Evolutionary conservation across 495 filamentous ascomycete species (phyloP), one percentile per base, ranked within the genome.

Genomic region (Penicillium bialowiezense): DNA sequence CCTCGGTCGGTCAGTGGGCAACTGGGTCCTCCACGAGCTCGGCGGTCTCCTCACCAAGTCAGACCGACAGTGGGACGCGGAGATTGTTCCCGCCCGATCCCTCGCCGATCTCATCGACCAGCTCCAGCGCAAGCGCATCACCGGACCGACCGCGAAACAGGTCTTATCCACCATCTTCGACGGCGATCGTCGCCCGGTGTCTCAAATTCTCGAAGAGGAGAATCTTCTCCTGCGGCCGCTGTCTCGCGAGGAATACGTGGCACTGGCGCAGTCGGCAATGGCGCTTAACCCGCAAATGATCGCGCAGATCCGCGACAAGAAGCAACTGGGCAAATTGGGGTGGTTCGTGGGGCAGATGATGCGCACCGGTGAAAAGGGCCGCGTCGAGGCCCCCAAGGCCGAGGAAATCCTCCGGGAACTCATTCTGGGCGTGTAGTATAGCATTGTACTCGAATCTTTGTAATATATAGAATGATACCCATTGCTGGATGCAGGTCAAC

Each of bases 271-370:
- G 39, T 52, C 62, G 1, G 63, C 70, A 10, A 69, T 80, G 20
- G 51, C 58, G 5, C 56, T 79, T 42, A 86, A 83, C 52, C 64
- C 66, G 8, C 60, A 83, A 44, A 79, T 90, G 53, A 73, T 93
- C 36, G 71, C 75, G 55, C 82, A 89, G 58, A 88, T 95, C 52
- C 64, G 79, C 41, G 65, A 65, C 23, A 80, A 85, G 55, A 80
- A 81, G 24, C 81, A 86, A 45, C 75, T 82, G 40, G 86, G 87
- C 3, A 95, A 96, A 68, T 66, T 95, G 23, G 86, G 85, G 58
- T 97, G 85, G 67, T 83, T 97, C 52, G 85, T 98, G 5, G 93
- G 93, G 14, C 86, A 87, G 68, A 93, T 97, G 88, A 90, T 98
- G 78, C 77, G 81, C 39, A 69, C 72, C 29, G 86, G 89, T 7